A percentile compares a stretch with the other conserved stretches of the same genome.
Evolutionary conservation across 208 protist genomes (phyloP).

Genomic region (Crithidia thermophila): DNA sequence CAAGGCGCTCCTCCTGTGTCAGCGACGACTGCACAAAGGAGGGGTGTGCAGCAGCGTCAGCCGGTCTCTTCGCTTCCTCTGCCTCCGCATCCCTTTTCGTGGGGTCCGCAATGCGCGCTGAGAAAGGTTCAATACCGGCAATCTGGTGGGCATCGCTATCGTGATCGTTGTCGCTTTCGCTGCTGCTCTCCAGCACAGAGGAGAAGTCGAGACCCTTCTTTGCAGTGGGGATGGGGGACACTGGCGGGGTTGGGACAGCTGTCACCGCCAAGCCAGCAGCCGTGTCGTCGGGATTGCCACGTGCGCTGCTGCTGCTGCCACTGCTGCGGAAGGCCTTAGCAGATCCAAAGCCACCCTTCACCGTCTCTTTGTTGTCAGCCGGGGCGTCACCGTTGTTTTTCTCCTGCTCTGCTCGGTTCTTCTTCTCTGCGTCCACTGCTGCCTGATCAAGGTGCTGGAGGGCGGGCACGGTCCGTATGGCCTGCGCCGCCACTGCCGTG

Average conservation of each 20-base stretch:
- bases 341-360: too few relatives aligned
- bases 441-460: constrained; percentile 2
- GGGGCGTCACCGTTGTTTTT: neutral
- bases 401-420: neutral
- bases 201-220: constrained; percentile 10
- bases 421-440: neutral
- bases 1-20: constrained; percentile 11
- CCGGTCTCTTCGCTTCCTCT: too few relatives aligned
- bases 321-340: too few relatives aligned
- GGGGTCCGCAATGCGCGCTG: too few relatives aligned
- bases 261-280: neutral
- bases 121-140: too few relatives aligned
- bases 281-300: neutral
- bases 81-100: too few relatives aligned
- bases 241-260: constrained; percentile 16
- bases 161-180: too few relatives aligned
- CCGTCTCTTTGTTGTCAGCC: too few relatives aligned
- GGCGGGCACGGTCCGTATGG: constrained; percentile 29
- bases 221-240: constrained; percentile 23
- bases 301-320: neutral
- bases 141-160: too few relatives aligned
- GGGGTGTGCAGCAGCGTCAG: too few relatives aligned
- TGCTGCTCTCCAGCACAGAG: constrained; percentile 8
- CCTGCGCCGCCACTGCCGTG: constrained; percentile 30
- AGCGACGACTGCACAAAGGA: constrained; percentile 8